Evolutionary conservation across 1,139 yeast species (phyloP).

Genomic region (Geotrichum siamense): DNA sequence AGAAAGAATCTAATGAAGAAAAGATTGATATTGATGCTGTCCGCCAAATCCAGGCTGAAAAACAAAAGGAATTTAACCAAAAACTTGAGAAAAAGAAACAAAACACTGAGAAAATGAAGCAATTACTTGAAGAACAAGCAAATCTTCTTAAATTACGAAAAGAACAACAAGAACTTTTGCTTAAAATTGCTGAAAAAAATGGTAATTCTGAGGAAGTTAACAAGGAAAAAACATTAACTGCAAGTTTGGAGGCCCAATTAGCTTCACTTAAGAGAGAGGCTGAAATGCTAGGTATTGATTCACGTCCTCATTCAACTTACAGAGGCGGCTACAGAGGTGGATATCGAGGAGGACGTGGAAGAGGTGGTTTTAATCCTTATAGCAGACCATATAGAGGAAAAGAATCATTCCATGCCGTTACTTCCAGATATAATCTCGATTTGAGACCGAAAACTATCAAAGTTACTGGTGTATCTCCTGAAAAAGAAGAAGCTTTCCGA

Average conservation of each 20-base stretch:
- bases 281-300: conserved; percentile 21
- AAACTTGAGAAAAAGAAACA: conserved; percentile 35
- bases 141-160: conserved; percentile 32
- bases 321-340: conserved; percentile 21
- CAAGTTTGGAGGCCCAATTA: conserved; percentile 33
- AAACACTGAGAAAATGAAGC: conserved; percentile 33
- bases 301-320: conserved; percentile 18
- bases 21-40: conserved; percentile 37
- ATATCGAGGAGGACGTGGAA: conserved; percentile 17
- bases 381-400: conserved; percentile 21
- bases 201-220: conserved; percentile 26
- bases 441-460: conserved; percentile 36
- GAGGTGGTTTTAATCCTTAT: conserved; percentile 26
- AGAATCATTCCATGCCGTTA: conserved; percentile 21
- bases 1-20: conserved; percentile 16
- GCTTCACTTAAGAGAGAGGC: conserved; percentile 36
- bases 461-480: conserved; percentile 30
- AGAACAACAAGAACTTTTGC: conserved; percentile 30
- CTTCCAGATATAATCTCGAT: conserved; percentile 32
- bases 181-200: conserved; percentile 26
- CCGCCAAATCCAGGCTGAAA: conserved; percentile 35
- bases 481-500: conserved; percentile 32
- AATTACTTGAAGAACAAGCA: conserved; percentile 34
- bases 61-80: conserved; percentile 40
- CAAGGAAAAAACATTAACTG: conserved; percentile 30